Conservation (phyloP, 1,139 yeast genomes). For the Hansenula lynferdii region DNA sequence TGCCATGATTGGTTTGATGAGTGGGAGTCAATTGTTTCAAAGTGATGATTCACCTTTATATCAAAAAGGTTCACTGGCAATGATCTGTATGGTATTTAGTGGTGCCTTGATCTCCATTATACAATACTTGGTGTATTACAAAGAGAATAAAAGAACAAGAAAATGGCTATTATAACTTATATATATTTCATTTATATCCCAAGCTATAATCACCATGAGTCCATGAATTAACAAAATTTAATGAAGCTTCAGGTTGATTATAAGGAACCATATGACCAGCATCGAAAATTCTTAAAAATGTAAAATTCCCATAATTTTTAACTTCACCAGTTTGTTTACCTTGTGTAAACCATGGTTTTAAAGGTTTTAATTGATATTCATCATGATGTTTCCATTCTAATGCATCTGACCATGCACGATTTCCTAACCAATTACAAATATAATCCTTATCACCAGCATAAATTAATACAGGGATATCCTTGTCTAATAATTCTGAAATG, state of each 20-base stretch:
- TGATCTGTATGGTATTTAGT: neutral
- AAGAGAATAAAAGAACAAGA: no score
- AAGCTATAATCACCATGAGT: slow-evolving; percentile 39
- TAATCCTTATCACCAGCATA: slow-evolving; percentile 90
- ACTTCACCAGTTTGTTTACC: slow-evolving; percentile 49
- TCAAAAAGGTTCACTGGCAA: slow-evolving; percentile 1
- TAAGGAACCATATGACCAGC: slow-evolving; percentile 74
- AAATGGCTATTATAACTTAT: no score
- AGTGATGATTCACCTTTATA: slow-evolving; percentile 2
- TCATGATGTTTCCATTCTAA: slow-evolving; percentile 58
- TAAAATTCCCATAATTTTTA: slow-evolving; percentile 45
- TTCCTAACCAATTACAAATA: slow-evolving; percentile 90
- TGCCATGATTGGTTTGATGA: slow-evolving; percentile 4
- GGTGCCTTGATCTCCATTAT: neutral
- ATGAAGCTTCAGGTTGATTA: slow-evolving; percentile 66
- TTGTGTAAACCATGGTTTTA: slow-evolving; percentile 36
- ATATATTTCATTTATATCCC: no score
- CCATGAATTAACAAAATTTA: slow-evolving; percentile 76
- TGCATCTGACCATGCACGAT: slow-evolving; percentile 69
- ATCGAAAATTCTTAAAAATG: slow-evolving; percentile 53
- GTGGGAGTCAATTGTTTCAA: slow-evolving; percentile 2
- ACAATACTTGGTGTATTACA: no score
- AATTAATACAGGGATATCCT: slow-evolving; percentile 70
- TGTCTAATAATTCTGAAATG: slow-evolving; percentile 53
- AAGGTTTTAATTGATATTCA: slow-evolving; percentile 31